Conservation (phyloP, 331 rosid species). For the Rhamnella rubrinervis region DNA sequence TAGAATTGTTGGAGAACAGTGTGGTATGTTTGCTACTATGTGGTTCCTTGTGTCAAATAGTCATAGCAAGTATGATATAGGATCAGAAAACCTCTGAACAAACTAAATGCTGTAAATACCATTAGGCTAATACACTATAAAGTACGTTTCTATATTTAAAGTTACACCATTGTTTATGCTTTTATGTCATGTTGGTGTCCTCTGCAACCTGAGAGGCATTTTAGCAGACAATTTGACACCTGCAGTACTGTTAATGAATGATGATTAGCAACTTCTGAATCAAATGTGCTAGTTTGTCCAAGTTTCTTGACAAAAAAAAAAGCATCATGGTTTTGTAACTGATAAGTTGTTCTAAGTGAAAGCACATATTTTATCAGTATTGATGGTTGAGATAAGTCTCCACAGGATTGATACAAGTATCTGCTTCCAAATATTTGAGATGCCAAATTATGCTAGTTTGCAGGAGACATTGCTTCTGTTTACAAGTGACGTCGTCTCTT, state of each 20-base stretch:
- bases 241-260: background rate
- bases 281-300: background rate
- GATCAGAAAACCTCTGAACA: too few relatives aligned
- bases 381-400: background rate
- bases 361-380: background rate
- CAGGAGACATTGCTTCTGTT: background rate
- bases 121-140: too few relatives aligned
- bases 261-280: background rate
- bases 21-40: too few relatives aligned
- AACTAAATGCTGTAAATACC: too few relatives aligned
- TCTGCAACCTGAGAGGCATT: constrained; percentile 12
- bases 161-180: background rate
- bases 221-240: background rate
- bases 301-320: too few relatives aligned
- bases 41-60: too few relatives aligned
- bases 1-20: too few relatives aligned
- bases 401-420: background rate
- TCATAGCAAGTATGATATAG: too few relatives aligned
- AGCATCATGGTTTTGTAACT: too few relatives aligned
- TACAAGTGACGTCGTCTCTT: background rate
- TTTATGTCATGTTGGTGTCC: background rate
- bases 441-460: background rate
- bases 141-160: background rate
- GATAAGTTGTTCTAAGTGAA: too few relatives aligned
- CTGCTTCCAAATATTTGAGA: background rate